These are phyloP conservation scores for Penicillium psychrofluorescens DNA, from an alignment of 495 filamentous ascomycete species.

Conservation along the genomic window DNA sequence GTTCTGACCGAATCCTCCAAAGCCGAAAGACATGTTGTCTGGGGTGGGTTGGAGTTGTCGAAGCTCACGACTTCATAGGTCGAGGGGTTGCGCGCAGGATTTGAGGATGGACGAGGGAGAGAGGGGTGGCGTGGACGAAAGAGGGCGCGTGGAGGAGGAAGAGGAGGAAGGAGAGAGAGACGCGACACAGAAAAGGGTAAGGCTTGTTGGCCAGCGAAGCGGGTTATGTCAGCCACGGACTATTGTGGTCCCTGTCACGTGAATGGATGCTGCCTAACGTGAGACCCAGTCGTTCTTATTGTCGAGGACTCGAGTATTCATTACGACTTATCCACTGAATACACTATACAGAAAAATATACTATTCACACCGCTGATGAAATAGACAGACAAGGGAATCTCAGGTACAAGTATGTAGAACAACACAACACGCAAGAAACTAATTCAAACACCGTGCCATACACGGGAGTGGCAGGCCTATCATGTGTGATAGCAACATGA, in stretches of 20 bases:
- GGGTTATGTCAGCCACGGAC: slow-evolving; percentile 19
- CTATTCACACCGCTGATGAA: slow-evolving; percentile 13
- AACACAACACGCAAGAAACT: slow-evolving; percentile 1
- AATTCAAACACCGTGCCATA: slow-evolving; percentile 1
- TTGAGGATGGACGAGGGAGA: slow-evolving; percentile 3
- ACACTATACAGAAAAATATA: slow-evolving; percentile 1
- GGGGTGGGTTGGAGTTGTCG: slow-evolving; percentile 15
- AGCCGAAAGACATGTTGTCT: slow-evolving; percentile 40
- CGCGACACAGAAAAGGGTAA: slow-evolving; percentile 23
- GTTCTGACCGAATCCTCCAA: slow-evolving; percentile 55
- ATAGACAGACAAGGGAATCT: slow-evolving; percentile 18
- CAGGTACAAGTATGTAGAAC: slow-evolving; percentile 11
- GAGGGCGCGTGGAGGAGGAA: slow-evolving; percentile 14
- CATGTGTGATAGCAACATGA: too few relatives aligned
- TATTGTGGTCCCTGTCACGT: slow-evolving; percentile 20
- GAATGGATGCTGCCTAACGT: slow-evolving; percentile 14
- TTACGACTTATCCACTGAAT: too few relatives aligned
- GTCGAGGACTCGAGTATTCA: too few relatives aligned
- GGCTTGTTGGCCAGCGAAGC: slow-evolving; percentile 15
- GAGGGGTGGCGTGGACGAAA: slow-evolving; percentile 5
- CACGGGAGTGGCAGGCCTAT: background rate
- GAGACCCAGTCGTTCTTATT: too few relatives aligned
- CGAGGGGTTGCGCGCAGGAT: slow-evolving; percentile 6
- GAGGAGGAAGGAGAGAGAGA: slow-evolving; percentile 9
- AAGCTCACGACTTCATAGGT: slow-evolving; percentile 31